Conservation (phyloP, 192 early-diverging fungal species). For the Spizellomyces sp. region DNA sequence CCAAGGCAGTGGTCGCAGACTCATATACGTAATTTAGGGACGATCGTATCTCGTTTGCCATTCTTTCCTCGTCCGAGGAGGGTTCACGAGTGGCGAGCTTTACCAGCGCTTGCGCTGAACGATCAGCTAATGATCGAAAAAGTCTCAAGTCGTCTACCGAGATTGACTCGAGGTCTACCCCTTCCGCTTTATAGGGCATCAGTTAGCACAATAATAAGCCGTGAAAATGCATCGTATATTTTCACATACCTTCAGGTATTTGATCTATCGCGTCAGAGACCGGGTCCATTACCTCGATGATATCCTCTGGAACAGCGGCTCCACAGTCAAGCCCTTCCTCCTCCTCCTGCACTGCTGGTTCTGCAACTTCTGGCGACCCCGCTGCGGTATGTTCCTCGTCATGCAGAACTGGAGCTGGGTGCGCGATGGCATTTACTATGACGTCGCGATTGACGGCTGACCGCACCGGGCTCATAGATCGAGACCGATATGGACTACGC, state of each 20-base stretch:
- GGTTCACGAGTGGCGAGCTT: not conserved
- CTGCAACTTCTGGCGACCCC: not conserved
- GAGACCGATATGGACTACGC: not conserved
- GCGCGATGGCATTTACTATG: constrained; percentile 11
- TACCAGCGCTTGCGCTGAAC: not conserved
- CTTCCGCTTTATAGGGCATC: no score
- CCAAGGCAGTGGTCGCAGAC: constrained; percentile 19
- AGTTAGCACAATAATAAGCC: no score
- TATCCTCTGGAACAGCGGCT: not conserved
- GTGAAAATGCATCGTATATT: no score
- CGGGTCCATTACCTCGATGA: constrained; percentile 4
- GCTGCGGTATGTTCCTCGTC: not conserved
- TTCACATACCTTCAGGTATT: no score
- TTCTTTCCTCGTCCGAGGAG: not conserved
- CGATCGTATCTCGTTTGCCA: not conserved
- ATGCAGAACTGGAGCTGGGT: not conserved
- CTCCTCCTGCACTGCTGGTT: not conserved
- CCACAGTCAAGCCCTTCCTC: constrained; percentile 10
- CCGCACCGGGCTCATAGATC: not conserved
- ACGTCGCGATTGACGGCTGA: constrained; percentile 34
- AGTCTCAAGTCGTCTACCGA: no score
- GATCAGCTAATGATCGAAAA: no score
- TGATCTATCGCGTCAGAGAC: no score
- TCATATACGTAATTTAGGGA: constrained; percentile 7
- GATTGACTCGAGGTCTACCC: no score